Conservation (phyloP, 192 early-diverging fungal genomes). For the Fimicolochytrium jonesii region DNA sequence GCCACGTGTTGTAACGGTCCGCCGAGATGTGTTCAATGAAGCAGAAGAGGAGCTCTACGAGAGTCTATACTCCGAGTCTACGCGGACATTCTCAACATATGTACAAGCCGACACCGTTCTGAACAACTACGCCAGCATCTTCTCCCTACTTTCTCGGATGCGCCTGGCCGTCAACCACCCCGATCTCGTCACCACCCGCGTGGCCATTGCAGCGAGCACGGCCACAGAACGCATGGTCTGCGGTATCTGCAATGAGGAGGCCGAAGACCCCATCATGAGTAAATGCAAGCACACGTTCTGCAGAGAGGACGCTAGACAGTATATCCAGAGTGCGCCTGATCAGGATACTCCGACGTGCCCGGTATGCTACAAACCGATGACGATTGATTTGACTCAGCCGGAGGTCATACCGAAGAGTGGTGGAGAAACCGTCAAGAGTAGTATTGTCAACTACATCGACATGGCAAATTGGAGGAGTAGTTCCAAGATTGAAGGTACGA, state of each 20-base stretch:
- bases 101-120: constrained; percentile 74
- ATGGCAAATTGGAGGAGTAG: constrained; percentile 82
- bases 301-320: constrained; percentile 68
- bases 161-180: constrained; percentile 90
- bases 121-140: constrained; percentile 92
- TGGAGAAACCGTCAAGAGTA: constrained; percentile 49
- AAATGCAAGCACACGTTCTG: constrained; percentile 91
- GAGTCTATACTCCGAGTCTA: constrained; percentile 67
- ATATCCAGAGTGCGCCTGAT: constrained; percentile 34
- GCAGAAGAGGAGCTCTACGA: constrained; percentile 89
- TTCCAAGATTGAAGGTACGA: constrained; percentile 79
- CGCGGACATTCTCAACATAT: constrained; percentile 73
- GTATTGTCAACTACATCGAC: constrained; percentile 91
- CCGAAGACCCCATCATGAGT: constrained; percentile 77
- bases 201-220: constrained; percentile 25
- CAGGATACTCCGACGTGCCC: constrained; percentile 62
- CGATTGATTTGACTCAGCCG: constrained; percentile 65
- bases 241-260: constrained; percentile 79
- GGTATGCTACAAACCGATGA: constrained; percentile 67
- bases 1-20: constrained; percentile 72
- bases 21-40: constrained; percentile 79
- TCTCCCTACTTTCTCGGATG: constrained; percentile 86
- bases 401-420: constrained; percentile 37
- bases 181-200: constrained; percentile 38
- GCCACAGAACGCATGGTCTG: constrained; percentile 74